Percentiles rank a stretch among this genome's conserved stretches.
These are phyloP conservation scores for Cytospora chrysosperma DNA, from an alignment of 2,329 filamentous ascomycete genomes.

Conservation along the genomic window DNA sequence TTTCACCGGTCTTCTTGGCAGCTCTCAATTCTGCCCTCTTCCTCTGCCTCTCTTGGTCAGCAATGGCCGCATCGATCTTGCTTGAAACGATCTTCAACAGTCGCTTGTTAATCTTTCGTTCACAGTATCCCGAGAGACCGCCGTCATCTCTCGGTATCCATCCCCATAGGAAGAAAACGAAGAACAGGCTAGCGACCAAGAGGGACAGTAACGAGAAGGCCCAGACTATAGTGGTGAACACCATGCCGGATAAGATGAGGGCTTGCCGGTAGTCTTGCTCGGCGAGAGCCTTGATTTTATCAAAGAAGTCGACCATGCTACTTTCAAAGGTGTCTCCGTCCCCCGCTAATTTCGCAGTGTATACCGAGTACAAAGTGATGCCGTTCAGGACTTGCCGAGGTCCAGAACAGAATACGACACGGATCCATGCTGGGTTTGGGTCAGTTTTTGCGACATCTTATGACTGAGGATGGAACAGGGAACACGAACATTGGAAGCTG, in stretches of 20 bases:
- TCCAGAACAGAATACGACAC: conserved; percentile 85
- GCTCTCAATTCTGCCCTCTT: conserved; percentile 50
- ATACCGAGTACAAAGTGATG: conserved; percentile 82
- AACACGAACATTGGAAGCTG: conserved; percentile 55
- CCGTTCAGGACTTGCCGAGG: conserved; percentile 90
- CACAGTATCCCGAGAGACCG: conserved; percentile 80
- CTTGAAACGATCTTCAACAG: conserved; percentile 79
- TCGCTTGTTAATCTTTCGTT: conserved; percentile 84
- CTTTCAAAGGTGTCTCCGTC: conserved; percentile 55
- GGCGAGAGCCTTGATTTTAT: conserved; percentile 74
- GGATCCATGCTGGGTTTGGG: conserved; percentile 67
- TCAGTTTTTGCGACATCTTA: conserved; percentile 23
- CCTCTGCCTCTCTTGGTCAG: conserved; percentile 68
- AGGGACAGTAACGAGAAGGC: conserved; percentile 75
- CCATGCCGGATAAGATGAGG: conserved; percentile 83
- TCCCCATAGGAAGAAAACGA: conserved; percentile 86
- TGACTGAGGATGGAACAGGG: neutral
- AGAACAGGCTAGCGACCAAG: conserved; percentile 73
- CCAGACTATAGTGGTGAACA: conserved; percentile 90
- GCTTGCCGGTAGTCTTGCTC: conserved; percentile 74
- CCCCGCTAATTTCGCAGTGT: conserved; percentile 71
- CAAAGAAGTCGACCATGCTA: conserved; percentile 73
- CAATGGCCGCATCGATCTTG: conserved; percentile 86
- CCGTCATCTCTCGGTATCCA: conserved; percentile 84
- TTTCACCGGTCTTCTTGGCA: conserved; percentile 55